Conservation (phyloP, 108 stramenopile genomes). For the Seminavis robusta region DNA sequence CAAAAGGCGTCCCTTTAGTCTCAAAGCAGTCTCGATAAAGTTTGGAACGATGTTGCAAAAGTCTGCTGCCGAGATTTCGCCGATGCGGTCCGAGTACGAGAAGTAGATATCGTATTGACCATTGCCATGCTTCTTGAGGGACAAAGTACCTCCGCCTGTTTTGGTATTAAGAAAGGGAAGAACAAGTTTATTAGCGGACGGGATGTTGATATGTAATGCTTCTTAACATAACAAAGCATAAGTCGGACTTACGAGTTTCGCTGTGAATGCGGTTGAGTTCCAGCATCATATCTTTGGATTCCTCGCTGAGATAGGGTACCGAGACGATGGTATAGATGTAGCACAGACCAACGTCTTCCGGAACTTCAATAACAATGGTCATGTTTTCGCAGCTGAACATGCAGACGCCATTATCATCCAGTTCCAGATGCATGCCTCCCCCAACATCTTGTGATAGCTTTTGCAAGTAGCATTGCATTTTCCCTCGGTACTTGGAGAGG, state of each 20-base stretch:
- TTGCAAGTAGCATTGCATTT: background rate
- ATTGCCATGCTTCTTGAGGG: background rate
- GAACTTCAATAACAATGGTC: background rate
- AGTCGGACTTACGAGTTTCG: background rate
- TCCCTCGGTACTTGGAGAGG: too few relatives aligned
- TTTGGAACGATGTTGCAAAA: background rate
- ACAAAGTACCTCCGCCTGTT: background rate
- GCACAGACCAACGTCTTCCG: background rate
- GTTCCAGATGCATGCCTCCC: background rate
- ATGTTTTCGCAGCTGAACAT: background rate
- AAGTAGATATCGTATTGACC: background rate
- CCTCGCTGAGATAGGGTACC: background rate
- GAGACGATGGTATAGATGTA: background rate
- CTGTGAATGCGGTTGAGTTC: background rate
- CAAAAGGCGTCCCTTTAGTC: background rate
- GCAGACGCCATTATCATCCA: background rate
- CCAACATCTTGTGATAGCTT: background rate
- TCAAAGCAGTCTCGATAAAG: background rate
- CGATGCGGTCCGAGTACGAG: background rate
- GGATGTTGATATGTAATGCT: too few relatives aligned
- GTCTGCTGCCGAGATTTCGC: background rate
- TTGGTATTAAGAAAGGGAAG: too few relatives aligned
- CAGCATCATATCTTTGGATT: background rate
- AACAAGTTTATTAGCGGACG: too few relatives aligned
- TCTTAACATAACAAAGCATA: background rate